phyloP scores from a whole-genome alignment of 257 asterid genomes.

The Voacanga thouarsii region DNA sequence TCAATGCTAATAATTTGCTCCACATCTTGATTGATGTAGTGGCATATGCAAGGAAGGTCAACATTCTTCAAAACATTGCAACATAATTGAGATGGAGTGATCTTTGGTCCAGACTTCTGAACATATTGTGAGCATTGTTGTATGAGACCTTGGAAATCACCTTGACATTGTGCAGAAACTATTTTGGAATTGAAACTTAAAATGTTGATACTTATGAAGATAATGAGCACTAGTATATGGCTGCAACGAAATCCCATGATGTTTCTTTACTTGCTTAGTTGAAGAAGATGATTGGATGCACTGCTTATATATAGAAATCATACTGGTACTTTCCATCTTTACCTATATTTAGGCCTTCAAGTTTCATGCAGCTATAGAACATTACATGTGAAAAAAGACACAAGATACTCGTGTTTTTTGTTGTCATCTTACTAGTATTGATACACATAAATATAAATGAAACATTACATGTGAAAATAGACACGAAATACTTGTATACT shows the following conservation, averaged over 20 bases:
- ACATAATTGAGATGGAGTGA: slow-evolving; percentile 44
- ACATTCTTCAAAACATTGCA: slow-evolving; percentile 40
- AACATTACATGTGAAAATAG: neutral
- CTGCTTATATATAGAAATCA: neutral
- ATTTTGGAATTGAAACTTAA: slow-evolving; percentile 14
- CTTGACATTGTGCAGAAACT: slow-evolving; percentile 56
- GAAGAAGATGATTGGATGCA: neutral
- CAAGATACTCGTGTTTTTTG: neutral
- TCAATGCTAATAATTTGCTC: slow-evolving; percentile 56
- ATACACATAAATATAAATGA: too few relatives aligned
- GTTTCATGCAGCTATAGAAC: neutral
- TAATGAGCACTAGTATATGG: neutral
- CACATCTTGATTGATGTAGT: slow-evolving; percentile 35
- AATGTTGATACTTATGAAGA: neutral
- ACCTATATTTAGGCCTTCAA: neutral
- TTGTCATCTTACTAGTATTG: neutral
- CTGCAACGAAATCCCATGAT: neutral
- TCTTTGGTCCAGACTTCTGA: slow-evolving; percentile 39
- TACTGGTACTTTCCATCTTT: neutral
- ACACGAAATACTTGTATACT: neutral
- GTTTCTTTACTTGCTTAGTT: neutral
- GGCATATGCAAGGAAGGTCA: slow-evolving; percentile 51
- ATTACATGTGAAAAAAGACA: slow-evolving; percentile 9
- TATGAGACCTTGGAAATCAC: slow-evolving; percentile 49
- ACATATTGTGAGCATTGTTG: slow-evolving; percentile 53